Conservation (phyloP, 2,329 filamentous ascomycete species). For the Phoma sp. region DNA sequence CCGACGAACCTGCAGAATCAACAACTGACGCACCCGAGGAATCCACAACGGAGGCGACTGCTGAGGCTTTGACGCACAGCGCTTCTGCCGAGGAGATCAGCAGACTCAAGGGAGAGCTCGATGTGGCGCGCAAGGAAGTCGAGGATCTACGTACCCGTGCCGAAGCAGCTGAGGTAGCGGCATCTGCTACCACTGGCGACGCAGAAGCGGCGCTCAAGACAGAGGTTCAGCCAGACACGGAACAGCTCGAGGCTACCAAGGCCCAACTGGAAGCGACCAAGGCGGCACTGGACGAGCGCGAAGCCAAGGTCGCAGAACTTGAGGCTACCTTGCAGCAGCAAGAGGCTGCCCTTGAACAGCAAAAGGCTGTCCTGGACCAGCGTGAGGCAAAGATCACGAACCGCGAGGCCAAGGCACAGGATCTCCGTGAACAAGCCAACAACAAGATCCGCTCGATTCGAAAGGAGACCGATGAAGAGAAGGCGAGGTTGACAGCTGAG, state of each 20-base stretch:
- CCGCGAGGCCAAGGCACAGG: constrained; percentile 31
- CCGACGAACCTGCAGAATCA: constrained; percentile 9
- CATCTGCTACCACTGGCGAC: constrained; percentile 7
- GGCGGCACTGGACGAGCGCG: constrained; percentile 39
- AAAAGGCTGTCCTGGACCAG: constrained; percentile 23
- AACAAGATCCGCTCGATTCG: constrained; percentile 64
- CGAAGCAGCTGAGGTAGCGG: constrained; percentile 24
- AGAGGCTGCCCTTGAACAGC: constrained; percentile 19
- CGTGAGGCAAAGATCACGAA: constrained; percentile 24
- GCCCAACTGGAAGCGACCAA: constrained; percentile 48
- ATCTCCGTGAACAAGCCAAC: constrained; percentile 63
- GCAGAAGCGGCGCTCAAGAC: constrained; percentile 13
- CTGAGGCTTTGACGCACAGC: constrained; percentile 6
- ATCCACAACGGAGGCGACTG: neutral
- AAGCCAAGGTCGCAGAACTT: constrained; percentile 35
- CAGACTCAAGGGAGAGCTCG: constrained; percentile 48
- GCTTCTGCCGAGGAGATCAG: constrained; percentile 18
- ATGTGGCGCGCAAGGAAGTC: constrained; percentile 53
- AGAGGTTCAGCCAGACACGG: constrained; percentile 56
- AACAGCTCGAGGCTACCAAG: constrained; percentile 49
- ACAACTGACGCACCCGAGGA: constrained; percentile 8
- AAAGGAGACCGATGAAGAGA: constrained; percentile 37
- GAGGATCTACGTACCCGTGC: constrained; percentile 52
- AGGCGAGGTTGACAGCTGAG: constrained; percentile 52
- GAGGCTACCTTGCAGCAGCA: constrained; percentile 54